Base-by-base conservation (phyloP, 2,329 filamentous ascomycete species). In the Colletotrichum ledebouriae region DNA sequence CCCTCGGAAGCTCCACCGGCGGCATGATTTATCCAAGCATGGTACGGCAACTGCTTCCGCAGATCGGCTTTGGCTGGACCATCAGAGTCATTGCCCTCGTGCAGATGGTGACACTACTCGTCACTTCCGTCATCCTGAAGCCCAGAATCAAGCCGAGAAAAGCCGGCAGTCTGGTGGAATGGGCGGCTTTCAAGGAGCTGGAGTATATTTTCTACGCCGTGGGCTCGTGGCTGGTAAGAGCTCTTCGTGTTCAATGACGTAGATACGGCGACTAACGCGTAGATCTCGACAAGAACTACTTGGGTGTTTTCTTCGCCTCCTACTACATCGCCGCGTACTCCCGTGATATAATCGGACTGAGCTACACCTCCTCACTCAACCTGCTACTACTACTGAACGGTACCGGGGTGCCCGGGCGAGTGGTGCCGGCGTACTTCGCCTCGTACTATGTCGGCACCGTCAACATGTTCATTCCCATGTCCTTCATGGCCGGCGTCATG, bases 371-470 rank as follows among this genome's bases (percentile, higher is more conserved):
- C 39, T 84, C 88, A 4, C 83, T 92, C 57, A 85, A 90, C 72
- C 76, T 92, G 7, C 79, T 93, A 12, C 81, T 92, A 29, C 80
- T 92, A 3, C 80, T 92, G 73, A 93, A 92, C 76, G 89, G 86
- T 20, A 81, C 89, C 11, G 88, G 90, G 1, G 64, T 87, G 13
- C 65, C 86, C 2, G 88, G 89, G 10, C 86, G 90, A 0, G 67
- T 91, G 11, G 71, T 88, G 0, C 89, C 89, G 0, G 88, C 85
- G 74, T 80, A 84, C 70, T 71, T 90, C 1, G 89, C 89, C 3
- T 89, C 89, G 3, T 89, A 92, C 78, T 75, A 76, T 9, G 63
- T 80, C 17, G 90, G 91, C 0, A 82, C 86, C 0, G 75, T 93
- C 67, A 93, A 90, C 73, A 78, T 89, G 42, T 82, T 91, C 68